Conservation (phyloP, 352 stramenopile genomes). For the Thraustochytrium striatum region DNA sequence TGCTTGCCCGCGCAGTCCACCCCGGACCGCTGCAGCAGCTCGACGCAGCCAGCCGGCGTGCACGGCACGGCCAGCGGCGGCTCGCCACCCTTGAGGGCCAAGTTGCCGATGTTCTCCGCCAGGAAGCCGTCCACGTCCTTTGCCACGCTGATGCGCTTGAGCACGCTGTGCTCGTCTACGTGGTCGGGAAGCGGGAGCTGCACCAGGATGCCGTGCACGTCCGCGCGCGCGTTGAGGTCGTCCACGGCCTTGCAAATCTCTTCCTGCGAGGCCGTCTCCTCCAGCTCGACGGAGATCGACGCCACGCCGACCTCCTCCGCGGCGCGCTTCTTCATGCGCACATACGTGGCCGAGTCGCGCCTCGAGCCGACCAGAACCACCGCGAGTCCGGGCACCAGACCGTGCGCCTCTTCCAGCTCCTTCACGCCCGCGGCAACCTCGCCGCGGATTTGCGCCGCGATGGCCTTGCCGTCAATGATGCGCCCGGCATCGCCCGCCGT, state of each 20-base stretch:
- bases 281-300: slow-evolving; percentile 71
- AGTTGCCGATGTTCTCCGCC: slow-evolving; percentile 89
- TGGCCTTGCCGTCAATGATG: slow-evolving; percentile 35
- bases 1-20: slow-evolving; percentile 70
- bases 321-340: slow-evolving; percentile 97
- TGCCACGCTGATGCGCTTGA: slow-evolving; percentile 80
- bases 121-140: slow-evolving; percentile 99
- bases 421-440: slow-evolving; percentile 16
- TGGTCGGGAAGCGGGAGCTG: slow-evolving; percentile 88
- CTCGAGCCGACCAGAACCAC: slow-evolving; percentile 92
- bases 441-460: slow-evolving; percentile 22
- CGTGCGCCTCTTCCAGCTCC: slow-evolving; percentile 53
- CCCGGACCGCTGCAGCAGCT: slow-evolving; percentile 45
- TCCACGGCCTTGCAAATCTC: slow-evolving; percentile 55
- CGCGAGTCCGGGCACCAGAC: slow-evolving; percentile 83
- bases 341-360: slow-evolving; percentile 92
- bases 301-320: slow-evolving; percentile 86
- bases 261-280: slow-evolving; percentile 63
- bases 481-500: no score
- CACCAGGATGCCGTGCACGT: slow-evolving; percentile 49
- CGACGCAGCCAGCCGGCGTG: slow-evolving; percentile 68
- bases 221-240: slow-evolving; percentile 54
- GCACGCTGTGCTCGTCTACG: slow-evolving; percentile 84
- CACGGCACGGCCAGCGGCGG: slow-evolving; percentile 82
- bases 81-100: slow-evolving; percentile 76